Percentiles rank a stretch among this genome's conserved stretches.
Conservation (phyloP, 2,329 filamentous ascomycete species). For the Sporothrix euskadiensis region DNA sequence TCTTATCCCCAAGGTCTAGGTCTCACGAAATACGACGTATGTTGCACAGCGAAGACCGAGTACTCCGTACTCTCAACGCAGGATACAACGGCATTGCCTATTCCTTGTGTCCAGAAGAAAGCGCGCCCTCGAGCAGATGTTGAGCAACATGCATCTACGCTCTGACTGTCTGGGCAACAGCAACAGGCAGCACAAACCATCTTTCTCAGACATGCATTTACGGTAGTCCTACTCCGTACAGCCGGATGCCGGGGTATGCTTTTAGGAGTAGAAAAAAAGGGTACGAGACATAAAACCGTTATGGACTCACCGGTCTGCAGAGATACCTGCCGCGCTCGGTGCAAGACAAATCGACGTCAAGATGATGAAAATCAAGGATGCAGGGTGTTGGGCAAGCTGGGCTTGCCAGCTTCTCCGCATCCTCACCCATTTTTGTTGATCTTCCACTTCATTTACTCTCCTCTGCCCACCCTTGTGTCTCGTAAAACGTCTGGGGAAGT, state of each 20-base stretch:
- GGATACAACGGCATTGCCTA: background rate
- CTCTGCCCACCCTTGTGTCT: background rate
- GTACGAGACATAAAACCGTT: slow-evolving; percentile 13
- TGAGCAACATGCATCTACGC: background rate
- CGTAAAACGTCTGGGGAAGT: background rate
- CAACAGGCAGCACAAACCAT: background rate
- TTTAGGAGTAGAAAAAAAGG: background rate
- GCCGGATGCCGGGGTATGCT: background rate
- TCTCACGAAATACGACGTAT: background rate
- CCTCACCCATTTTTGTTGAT: background rate
- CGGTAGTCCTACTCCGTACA: background rate
- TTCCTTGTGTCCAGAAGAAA: background rate
- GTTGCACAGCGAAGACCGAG: background rate
- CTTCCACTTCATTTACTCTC: background rate
- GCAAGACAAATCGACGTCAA: slow-evolving; percentile 11
- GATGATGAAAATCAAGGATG: slow-evolving; percentile 1
- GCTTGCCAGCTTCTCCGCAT: background rate
- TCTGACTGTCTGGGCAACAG: background rate
- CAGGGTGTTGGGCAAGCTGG: background rate
- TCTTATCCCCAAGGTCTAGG: background rate
- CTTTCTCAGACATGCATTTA: background rate
- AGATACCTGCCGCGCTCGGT: slow-evolving; percentile 1
- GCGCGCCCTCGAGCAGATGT: background rate
- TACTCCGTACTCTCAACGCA: background rate
- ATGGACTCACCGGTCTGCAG: background rate